Base-by-base conservation (phyloP, 2,329 filamentous ascomycete species). In the Emericellopsis atlantica region DNA sequence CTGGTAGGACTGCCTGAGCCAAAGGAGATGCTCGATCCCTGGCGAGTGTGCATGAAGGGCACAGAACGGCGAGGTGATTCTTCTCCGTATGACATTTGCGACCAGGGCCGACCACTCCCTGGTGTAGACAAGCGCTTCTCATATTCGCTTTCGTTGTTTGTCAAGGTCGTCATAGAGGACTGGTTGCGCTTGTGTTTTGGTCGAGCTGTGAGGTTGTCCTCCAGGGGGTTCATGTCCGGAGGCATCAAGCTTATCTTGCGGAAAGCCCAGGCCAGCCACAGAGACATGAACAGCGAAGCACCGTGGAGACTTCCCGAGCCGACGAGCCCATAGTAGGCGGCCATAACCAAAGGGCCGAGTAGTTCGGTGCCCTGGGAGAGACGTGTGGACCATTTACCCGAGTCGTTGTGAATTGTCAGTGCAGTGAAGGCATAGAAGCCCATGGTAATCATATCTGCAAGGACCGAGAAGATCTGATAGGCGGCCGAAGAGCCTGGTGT, bases 201-300 rank as follows among this genome's bases (percentile, higher is more conserved):
- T 21, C 81, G 76, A 10, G 85, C 79, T 2, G 88, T 95, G 43
- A 94, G 65, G 52, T 90, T 81, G 48, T 84, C 78, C 56, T 95
- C 89, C 12, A 96, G 70, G 2, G 90, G 90, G 56, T 96, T 96
- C 84, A 95, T 87, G 54, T 96, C 90, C 0, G 90, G 89, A 6
- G 90, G 90, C 57, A 95, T 72, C 16, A 72, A 68, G 5, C 79
- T 70, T 51, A 96, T 95, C 54, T 84, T 82, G 33, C 81, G 76
- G 74, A 95, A 96, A 49, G 83, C 75, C 40, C 84, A 57, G 14
- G 79, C 77, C 22, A 96, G 69, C 62, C 83, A 95, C 26, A 85
- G 56, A 5, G 85, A 85, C 31, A 93, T 65, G 15, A 67, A 59
- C 2, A 92, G 60, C 2, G 85, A 85, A 9, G 86, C 47, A 1